Percentiles rank a stretch among this genome's conserved stretches.
These are phyloP conservation scores for Cinchona pubescens DNA, from an alignment of 257 asterid genomes.

Conservation along the genomic window DNA sequence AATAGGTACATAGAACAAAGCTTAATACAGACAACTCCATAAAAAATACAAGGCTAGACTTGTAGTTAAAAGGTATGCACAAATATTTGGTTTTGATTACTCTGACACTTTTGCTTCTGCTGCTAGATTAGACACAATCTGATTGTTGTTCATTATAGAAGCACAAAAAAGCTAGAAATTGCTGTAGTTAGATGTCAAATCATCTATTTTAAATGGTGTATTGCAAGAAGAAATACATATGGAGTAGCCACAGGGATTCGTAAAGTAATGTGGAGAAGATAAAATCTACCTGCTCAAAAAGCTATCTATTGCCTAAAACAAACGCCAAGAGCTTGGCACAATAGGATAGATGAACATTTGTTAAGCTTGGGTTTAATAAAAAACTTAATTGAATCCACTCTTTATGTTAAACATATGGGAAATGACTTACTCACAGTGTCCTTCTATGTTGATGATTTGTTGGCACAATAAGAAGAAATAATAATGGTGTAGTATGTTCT, in stretches of 20 bases:
- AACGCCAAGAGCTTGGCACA: neutral
- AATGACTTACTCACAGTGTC: no score
- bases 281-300: neutral
- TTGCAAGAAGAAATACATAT: neutral
- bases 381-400: neutral
- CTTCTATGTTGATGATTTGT: no score
- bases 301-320: neutral
- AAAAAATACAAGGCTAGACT: slow-evolving; percentile 16
- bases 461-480: no score
- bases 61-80: slow-evolving; percentile 11
- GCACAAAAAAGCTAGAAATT: neutral
- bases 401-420: neutral
- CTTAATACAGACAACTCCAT: slow-evolving; percentile 6
- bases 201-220: neutral
- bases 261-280: neutral
- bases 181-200: neutral
- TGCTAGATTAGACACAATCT: neutral
- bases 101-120: neutral
- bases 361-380: neutral
- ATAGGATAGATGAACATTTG: neutral
- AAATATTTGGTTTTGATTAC: slow-evolving; percentile 11
- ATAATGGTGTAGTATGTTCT: no score
- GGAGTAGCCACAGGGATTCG: neutral
- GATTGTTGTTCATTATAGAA: neutral
- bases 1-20: slow-evolving; percentile 12